A percentile compares a stretch with the other conserved stretches of the same genome.
phyloP scores from a whole-genome alignment of 2,329 filamentous ascomycete species.

The Neofusicoccum sp. region DNA sequence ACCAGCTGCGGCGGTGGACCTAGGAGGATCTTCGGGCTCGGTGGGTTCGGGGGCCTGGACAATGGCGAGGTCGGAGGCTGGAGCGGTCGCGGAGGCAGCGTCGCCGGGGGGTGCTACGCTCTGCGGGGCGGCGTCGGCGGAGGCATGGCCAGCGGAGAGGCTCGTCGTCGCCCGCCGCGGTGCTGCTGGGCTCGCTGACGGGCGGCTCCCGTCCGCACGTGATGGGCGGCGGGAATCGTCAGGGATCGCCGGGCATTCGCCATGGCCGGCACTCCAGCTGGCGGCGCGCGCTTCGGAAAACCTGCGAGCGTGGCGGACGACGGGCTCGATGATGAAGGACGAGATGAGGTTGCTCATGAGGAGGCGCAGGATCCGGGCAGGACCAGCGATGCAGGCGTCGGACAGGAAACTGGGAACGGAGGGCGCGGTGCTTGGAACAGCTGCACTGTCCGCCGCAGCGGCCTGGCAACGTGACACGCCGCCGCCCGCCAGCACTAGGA shows the following conservation, averaged over 20 bases:
- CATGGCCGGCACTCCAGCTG: slow-evolving; percentile 15
- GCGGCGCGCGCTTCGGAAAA: slow-evolving; percentile 32
- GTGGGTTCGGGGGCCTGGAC: slow-evolving; percentile 8
- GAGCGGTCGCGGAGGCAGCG: background rate
- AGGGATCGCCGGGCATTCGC: slow-evolving; percentile 19
- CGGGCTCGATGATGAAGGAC: slow-evolving; percentile 44
- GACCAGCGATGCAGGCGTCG: slow-evolving; percentile 5
- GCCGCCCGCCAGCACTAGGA: slow-evolving; percentile 3
- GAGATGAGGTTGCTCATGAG: slow-evolving; percentile 43
- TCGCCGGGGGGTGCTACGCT: background rate
- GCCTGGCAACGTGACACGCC: slow-evolving; percentile 10
- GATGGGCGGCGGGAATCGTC: slow-evolving; percentile 23
- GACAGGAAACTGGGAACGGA: slow-evolving; percentile 14
- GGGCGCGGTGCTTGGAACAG: slow-evolving; percentile 9
- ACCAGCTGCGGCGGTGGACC: slow-evolving; percentile 18
- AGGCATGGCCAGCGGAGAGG: background rate
- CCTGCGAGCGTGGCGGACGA: slow-evolving; percentile 43
- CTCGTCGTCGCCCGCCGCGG: background rate
- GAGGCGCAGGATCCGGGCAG: background rate
- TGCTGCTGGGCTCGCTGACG: background rate
- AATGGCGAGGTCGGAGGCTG: slow-evolving; percentile 22
- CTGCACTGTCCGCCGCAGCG: slow-evolving; percentile 3
- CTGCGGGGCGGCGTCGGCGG: background rate
- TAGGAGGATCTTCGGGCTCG: slow-evolving; percentile 21
- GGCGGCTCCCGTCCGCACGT: slow-evolving; percentile 25